A percentile compares a stretch with the other conserved stretches of the same genome.
These are phyloP conservation scores for Pyricularia pennisetigena DNA, from an alignment of 2,329 filamentous ascomycete species.

Conservation along the genomic window DNA sequence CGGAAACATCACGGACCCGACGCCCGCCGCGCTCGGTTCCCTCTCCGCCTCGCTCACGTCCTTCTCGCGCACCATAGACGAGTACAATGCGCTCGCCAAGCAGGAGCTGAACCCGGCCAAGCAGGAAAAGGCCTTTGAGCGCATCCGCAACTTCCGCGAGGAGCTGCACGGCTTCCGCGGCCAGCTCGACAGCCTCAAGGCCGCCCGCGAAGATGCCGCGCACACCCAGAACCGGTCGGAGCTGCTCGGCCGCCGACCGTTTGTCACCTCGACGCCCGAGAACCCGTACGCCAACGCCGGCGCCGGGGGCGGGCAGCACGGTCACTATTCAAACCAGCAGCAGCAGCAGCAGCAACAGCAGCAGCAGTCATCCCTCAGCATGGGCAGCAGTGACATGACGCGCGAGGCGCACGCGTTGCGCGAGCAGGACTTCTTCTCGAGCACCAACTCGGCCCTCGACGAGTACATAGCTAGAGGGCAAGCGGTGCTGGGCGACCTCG, in stretches of 20 bases:
- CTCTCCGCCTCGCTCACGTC: conserved; percentile 59
- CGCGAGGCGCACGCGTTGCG: conserved; percentile 77
- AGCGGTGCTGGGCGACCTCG: conserved; percentile 80
- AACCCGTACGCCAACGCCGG: conserved; percentile 68
- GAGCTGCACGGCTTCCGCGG: conserved; percentile 74
- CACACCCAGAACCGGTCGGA: conserved; percentile 62
- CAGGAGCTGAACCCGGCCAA: conserved; percentile 87
- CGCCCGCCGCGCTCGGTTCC: conserved; percentile 48
- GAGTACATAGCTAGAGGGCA: conserved; percentile 92
- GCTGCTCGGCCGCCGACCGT: conserved; percentile 75
- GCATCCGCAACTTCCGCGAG: conserved; percentile 73
- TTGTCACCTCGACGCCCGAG: conserved; percentile 70
- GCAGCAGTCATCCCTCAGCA: conserved; percentile 18
- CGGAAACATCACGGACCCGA: conserved; percentile 35
- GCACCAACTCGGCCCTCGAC: conserved; percentile 77
- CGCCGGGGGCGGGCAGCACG: conserved; percentile 20
- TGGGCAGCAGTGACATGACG: conserved; percentile 51
- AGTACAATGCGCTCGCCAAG: conserved; percentile 77
- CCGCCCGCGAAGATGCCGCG: conserved; percentile 64
- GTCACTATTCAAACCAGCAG: conserved; percentile 7
- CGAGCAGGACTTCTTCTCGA: conserved; percentile 80
- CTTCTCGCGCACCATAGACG: conserved; percentile 83
- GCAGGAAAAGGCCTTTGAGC: conserved; percentile 80
- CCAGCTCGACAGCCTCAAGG: conserved; percentile 69
- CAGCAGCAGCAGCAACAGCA: background rate